A percentile compares a stretch with the other conserved stretches of the same genome.
phyloP scores from a whole-genome alignment of 805 yeast genomes.

The Candida verbasci region DNA sequence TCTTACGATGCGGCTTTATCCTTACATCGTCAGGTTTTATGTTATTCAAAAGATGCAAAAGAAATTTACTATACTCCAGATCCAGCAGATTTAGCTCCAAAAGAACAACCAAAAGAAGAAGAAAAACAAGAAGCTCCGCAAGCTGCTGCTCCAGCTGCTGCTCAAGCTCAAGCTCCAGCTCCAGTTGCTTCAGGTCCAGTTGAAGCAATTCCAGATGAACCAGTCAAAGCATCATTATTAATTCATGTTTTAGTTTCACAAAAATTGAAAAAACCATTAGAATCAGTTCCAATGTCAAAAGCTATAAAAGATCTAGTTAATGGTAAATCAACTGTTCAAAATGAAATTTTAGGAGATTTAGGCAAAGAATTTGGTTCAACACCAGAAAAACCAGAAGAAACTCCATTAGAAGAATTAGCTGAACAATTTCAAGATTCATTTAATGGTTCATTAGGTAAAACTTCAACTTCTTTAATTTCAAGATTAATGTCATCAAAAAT shows the following conservation, averaged over 20 bases:
- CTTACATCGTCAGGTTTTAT: slow-evolving; percentile 87
- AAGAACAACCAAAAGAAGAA: slow-evolving; percentile 15
- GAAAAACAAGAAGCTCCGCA: slow-evolving; percentile 46
- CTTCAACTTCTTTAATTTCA: slow-evolving; percentile 81
- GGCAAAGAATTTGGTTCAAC: slow-evolving; percentile 98
- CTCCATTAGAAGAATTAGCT: slow-evolving; percentile 93
- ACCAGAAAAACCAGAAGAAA: slow-evolving; percentile 98
- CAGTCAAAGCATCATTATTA: slow-evolving; percentile 77
- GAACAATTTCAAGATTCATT: slow-evolving; percentile 91
- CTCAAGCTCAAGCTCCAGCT: slow-evolving; percentile 53
- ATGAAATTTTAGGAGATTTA: slow-evolving; percentile 96
- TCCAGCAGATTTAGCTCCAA: slow-evolving; percentile 50
- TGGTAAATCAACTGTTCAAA: slow-evolving; percentile 98
- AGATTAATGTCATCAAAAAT: slow-evolving; percentile 93
- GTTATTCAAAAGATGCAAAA: slow-evolving; percentile 93
- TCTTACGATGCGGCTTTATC: slow-evolving; percentile 97
- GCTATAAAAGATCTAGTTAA: slow-evolving; percentile 96
- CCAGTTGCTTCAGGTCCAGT: slow-evolving; percentile 77
- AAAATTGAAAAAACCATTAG: slow-evolving; percentile 87
- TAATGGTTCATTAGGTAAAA: slow-evolving; percentile 88
- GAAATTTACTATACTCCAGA: slow-evolving; percentile 94
- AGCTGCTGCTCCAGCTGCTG: slow-evolving; percentile 52
- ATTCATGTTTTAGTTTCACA: slow-evolving; percentile 91
- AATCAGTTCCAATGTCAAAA: slow-evolving; percentile 80
- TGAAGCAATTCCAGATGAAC: slow-evolving; percentile 82